Conservation (phyloP, 768 basidiomycete genomes). For the Mycena vitilis region DNA sequence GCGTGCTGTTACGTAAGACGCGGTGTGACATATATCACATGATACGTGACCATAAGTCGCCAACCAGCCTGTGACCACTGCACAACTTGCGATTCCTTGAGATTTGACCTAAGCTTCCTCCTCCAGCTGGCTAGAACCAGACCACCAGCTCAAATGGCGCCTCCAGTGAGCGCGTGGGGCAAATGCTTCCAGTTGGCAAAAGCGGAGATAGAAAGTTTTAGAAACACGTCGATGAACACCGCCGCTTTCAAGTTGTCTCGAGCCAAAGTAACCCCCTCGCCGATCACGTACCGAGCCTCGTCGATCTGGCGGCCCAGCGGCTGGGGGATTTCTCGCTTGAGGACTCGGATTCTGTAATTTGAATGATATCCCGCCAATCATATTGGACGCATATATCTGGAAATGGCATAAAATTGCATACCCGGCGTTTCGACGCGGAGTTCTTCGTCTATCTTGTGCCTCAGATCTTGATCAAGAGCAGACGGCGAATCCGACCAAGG, state of each 20-base stretch:
- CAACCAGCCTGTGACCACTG: too few relatives aligned
- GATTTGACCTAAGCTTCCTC: too few relatives aligned
- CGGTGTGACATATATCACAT: too few relatives aligned
- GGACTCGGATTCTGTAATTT: conserved; percentile 5
- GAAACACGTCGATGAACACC: neutral
- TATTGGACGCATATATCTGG: conserved; percentile 7
- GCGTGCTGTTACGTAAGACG: too few relatives aligned
- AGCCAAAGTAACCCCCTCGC: neutral
- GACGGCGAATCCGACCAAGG: neutral
- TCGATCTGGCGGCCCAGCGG: conserved; percentile 22
- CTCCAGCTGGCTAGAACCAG: too few relatives aligned
- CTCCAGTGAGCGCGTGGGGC: conserved; percentile 16
- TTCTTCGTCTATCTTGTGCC: neutral
- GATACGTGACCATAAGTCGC: too few relatives aligned
- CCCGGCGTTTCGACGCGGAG: conserved; percentile 5
- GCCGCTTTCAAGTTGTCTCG: neutral
- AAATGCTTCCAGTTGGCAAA: neutral
- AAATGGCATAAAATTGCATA: conserved; percentile 17
- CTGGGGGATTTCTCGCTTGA: neutral
- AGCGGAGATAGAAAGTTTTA: conserved; percentile 7
- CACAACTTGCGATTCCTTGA: too few relatives aligned
- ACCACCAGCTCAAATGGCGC: neutral
- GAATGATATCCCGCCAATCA: conserved; percentile 11
- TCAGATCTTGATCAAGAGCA: neutral
- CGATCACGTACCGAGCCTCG: conserved; percentile 5